Evolutionary conservation across 169 alveolate species (phyloP).

Genomic region (Eimeria maxima): DNA sequence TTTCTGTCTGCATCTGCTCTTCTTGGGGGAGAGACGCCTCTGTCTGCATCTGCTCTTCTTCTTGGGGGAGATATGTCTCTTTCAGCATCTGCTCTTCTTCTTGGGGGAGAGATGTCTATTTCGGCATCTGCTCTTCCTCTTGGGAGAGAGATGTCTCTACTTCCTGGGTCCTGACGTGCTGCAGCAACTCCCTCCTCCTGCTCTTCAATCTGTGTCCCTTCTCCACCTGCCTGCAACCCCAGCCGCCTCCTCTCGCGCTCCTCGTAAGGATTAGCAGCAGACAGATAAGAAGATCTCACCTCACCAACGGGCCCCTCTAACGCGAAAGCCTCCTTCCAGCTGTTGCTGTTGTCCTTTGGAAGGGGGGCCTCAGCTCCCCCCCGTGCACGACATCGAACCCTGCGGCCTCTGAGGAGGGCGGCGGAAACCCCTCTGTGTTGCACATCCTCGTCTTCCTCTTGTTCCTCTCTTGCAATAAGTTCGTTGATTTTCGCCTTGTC

Average conservation of each 20-base stretch:
- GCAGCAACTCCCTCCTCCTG: background rate
- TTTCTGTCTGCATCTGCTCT: background rate
- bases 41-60: background rate
- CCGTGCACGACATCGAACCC: background rate
- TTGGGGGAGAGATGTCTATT: background rate
- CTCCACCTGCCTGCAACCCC: background rate
- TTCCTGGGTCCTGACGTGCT: background rate
- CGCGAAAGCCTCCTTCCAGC: constrained; percentile 55
- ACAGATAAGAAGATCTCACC: background rate
- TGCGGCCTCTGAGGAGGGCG: background rate
- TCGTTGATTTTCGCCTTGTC: constrained; percentile 32
- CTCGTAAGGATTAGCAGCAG: background rate
- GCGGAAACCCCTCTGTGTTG: background rate
- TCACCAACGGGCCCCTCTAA: background rate
- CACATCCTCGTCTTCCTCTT: background rate
- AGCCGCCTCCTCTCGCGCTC: background rate
- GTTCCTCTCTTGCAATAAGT: constrained; percentile 52
- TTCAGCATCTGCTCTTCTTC: background rate
- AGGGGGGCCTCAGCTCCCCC: constrained; percentile 18
- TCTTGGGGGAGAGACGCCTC: constrained; percentile 44
- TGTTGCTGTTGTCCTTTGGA: background rate
- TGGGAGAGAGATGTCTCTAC: constrained; percentile 25
- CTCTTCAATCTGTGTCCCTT: background rate
- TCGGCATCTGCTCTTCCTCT: background rate
- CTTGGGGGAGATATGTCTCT: constrained; percentile 60